A percentile compares a stretch with the other conserved stretches of the same genome.
These are phyloP conservation scores for Pleurotus tuoliensis DNA, from an alignment of 768 basidiomycete genomes.

Conservation along the genomic window DNA sequence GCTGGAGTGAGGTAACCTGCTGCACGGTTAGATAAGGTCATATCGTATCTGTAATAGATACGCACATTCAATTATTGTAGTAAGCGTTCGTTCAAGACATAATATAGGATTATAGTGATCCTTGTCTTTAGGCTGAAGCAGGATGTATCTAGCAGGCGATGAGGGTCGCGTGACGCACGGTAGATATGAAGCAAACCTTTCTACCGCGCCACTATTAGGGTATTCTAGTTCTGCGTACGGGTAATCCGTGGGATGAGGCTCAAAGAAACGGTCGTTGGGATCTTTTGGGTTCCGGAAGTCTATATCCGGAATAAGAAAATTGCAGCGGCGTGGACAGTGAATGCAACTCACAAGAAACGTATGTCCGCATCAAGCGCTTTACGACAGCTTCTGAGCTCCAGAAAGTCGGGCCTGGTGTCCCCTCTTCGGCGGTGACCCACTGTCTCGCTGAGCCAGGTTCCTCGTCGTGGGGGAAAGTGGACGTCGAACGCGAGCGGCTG, in stretches of 20 bases:
- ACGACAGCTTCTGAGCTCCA: conserved; percentile 68
- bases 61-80: conserved; percentile 71
- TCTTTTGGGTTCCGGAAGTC: conserved; percentile 71
- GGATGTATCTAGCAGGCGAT: conserved; percentile 52
- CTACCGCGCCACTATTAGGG: conserved; percentile 64
- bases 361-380: conserved; percentile 55
- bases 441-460: conserved; percentile 33
- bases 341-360: conserved; percentile 58
- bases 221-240: conserved; percentile 77
- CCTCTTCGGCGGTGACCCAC: conserved; percentile 52
- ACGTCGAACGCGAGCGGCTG: conserved; percentile 65
- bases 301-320: conserved; percentile 24
- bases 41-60: conserved; percentile 5
- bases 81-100: conserved; percentile 68
- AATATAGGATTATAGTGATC: conserved; percentile 86
- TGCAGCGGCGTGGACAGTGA: conserved; percentile 1
- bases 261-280: conserved; percentile 58
- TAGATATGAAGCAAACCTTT: conserved; percentile 45
- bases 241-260: conserved; percentile 54
- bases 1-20: conserved; percentile 65
- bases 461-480: conserved; percentile 43
- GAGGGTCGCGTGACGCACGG: conserved; percentile 10
- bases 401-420: conserved; percentile 45
- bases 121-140: conserved; percentile 77
- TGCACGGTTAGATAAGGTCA: conserved; percentile 10